Percentiles rank a stretch among this genome's conserved stretches.
Conservation (phyloP, 371 early-diverging fungal genomes). For the Lichtheimia ramosa region DNA sequence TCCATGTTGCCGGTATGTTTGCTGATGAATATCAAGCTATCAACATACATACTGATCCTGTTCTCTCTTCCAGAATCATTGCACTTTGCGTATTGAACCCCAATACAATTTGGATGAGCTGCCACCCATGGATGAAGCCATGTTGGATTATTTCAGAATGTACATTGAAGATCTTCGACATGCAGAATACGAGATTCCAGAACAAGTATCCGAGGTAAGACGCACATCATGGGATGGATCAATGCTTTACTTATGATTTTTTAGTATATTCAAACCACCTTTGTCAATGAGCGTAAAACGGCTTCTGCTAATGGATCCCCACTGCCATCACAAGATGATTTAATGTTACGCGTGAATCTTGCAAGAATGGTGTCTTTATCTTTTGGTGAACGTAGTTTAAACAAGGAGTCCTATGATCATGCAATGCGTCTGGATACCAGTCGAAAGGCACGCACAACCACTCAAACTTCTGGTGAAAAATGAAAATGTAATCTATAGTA, state of each 20-base stretch:
- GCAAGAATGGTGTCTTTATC: conserved; percentile 37
- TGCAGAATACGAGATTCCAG: conserved; percentile 49
- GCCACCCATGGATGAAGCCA: conserved; percentile 24
- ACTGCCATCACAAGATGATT: conserved; percentile 46
- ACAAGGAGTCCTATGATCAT: conserved; percentile 37
- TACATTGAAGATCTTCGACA: conserved; percentile 50
- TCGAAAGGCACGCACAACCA: background rate
- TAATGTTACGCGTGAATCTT: conserved; percentile 43
- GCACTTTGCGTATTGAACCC: conserved; percentile 42
- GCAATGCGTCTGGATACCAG: conserved; percentile 28
- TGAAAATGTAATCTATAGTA: too few species aligned
- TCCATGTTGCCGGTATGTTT: conserved; percentile 61
- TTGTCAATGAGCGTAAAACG: conserved; percentile 54
- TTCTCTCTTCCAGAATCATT: conserved; percentile 41
- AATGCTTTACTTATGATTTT: background rate
- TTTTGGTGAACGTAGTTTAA: conserved; percentile 37
- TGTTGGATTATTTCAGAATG: conserved; percentile 42
- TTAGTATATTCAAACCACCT: conserved; percentile 58
- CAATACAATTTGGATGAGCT: conserved; percentile 7
- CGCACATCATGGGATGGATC: background rate
- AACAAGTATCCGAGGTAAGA: conserved; percentile 55
- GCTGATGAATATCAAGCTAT: background rate
- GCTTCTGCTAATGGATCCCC: conserved; percentile 31
- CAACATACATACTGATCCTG: background rate
- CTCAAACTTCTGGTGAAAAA: too few species aligned